These are phyloP conservation scores for Calophaca sinica DNA, from an alignment of 306 rosid genomes.

Conservation along the genomic window DNA sequence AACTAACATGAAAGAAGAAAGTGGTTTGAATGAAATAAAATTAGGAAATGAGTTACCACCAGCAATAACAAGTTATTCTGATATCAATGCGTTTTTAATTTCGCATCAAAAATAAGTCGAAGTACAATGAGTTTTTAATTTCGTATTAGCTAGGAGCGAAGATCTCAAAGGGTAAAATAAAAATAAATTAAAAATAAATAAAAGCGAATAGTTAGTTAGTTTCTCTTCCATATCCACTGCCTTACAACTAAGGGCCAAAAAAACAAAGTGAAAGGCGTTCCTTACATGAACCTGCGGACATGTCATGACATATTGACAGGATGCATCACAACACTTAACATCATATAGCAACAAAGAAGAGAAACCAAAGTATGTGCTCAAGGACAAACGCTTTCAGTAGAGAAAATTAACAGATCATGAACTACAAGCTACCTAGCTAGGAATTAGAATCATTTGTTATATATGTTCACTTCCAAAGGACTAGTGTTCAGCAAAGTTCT, in stretches of 20 bases:
- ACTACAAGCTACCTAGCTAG: too few relatives aligned
- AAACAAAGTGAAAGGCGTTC: neutral
- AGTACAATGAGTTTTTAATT: neutral
- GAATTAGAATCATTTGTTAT: too few relatives aligned
- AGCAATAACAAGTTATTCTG: neutral
- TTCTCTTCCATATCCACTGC: too few relatives aligned
- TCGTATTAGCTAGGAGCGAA: neutral
- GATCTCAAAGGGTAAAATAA: neutral
- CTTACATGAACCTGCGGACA: neutral
- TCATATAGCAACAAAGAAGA: neutral
- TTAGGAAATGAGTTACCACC: conserved; percentile 1
- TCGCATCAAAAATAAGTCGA: neutral
- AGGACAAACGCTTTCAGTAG: neutral
- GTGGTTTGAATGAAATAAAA: neutral
- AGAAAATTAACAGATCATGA: too few relatives aligned
- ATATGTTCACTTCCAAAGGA: neutral
- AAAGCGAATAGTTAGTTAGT: too few relatives aligned
- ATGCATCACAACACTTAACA: neutral
- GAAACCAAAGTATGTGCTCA: neutral
- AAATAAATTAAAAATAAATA: neutral
- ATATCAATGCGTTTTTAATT: too few relatives aligned
- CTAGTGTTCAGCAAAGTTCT: neutral
- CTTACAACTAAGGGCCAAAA: neutral
- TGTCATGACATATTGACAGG: neutral
- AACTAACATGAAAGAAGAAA: neutral